Base-by-base conservation (phyloP, 2,329 filamentous ascomycete species). In the Arthrobotrys entomopaga region DNA sequence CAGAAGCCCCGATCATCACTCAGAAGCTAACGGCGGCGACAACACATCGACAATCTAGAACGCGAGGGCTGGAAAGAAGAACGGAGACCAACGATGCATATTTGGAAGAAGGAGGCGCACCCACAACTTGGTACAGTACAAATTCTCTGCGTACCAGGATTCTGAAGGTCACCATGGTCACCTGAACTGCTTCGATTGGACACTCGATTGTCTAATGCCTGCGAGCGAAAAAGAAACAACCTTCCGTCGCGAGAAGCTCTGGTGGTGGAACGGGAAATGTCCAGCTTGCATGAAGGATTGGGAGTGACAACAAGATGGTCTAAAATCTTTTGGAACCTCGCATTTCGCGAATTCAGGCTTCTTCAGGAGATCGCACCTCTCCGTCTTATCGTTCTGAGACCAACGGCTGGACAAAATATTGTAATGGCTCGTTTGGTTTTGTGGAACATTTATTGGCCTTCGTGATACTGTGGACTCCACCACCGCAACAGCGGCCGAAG, bases 141-240 rank as follows among this genome's bases (percentile, higher is more conserved):
- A 71, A 40, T 48, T 38, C 34, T 61, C 22, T 71, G 63, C 29
- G 54, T 72, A 65, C 67, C 54, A 61, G 67, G 67, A 34, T 73
- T 66, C 29, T 29, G 56, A 65, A 61, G 56, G 49, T 46, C 42
- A 40, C 60, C 56, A 59, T 72, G 69, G 69, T 73, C 69, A 73
- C 69, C 69, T 73, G 69, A 73, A 73, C 69, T 16, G 56, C 57
- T 66, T 72, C 67, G 58, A 65, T 72, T 72, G 67, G 69, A 48
- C 42, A 53, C 56, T 56, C 60, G 26, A 38, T 40, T n/a, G 40
- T 38, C 40, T 46, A 13, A 60, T 53, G 57, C 16, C 34, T 57
- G 34, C 42, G 34, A 42, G 42, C 53, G 20, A 65, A 72, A 72
- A 73, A 72, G 59, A 57, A 65, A 61, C 54, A 52, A 73, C 43